These are phyloP conservation scores for Cystodermella granulosa DNA, from an alignment of 1,284 basidiomycete species.

Conservation along the genomic window DNA sequence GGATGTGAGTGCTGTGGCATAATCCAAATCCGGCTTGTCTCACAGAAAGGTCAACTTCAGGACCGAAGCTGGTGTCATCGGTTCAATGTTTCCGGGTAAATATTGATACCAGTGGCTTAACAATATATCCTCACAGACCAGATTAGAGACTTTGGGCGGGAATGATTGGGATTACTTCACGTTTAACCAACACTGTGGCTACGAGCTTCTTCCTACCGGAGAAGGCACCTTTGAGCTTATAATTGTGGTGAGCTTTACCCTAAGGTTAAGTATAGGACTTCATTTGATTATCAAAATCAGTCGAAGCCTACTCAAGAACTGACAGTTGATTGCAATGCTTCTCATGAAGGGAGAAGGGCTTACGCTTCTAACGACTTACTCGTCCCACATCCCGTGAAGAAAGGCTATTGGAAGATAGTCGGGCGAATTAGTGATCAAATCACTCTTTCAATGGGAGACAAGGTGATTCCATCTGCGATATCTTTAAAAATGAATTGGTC, in stretches of 20 bases:
- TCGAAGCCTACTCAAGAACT: background rate
- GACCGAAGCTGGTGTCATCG: background rate
- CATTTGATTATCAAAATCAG: background rate
- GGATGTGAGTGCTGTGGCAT: background rate
- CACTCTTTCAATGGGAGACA: constrained; percentile 7
- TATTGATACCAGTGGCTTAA: background rate
- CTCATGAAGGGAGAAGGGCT: background rate
- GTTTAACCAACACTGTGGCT: background rate
- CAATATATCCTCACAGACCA: background rate
- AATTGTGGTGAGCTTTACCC: background rate
- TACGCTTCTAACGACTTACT: background rate
- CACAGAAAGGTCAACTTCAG: background rate
- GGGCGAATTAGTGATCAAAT: background rate
- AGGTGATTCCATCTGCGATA: background rate
- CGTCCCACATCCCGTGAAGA: background rate
- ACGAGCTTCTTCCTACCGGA: background rate
- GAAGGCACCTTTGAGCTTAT: background rate
- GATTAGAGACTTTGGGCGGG: background rate
- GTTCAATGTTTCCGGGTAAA: background rate
- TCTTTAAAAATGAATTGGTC: background rate
- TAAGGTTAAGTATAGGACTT: background rate
- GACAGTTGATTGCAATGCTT: background rate
- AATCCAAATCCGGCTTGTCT: background rate
- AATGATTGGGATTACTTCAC: background rate
- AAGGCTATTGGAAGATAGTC: background rate